Conservation (phyloP, 345 rosid genomes). For the Xanthoceras sorbifolium region DNA sequence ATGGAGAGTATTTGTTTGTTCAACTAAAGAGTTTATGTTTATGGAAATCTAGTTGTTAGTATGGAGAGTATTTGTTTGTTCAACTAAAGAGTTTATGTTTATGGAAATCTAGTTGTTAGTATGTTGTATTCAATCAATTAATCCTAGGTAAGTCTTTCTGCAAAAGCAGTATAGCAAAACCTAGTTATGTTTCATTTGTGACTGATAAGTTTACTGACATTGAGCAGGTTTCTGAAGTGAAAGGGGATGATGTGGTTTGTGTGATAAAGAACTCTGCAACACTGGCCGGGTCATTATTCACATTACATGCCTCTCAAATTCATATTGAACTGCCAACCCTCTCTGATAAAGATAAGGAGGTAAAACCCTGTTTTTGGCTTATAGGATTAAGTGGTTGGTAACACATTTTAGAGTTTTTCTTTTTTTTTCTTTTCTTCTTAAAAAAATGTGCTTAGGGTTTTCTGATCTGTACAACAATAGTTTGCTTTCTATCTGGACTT, state of each 20-base stretch:
- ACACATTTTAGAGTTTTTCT: neutral
- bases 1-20: neutral
- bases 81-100: neutral
- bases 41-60: neutral
- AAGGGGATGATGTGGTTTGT: constrained; percentile 83
- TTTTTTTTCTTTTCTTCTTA: neutral
- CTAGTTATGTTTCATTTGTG: neutral
- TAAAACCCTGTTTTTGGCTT: constrained; percentile 20
- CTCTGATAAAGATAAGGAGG: constrained; percentile 90
- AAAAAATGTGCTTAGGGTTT: neutral
- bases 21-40: neutral
- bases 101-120: neutral
- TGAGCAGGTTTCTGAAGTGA: constrained; percentile 77
- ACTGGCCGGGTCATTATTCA: constrained; percentile 83
- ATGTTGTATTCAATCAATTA: neutral
- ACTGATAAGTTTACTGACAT: constrained; percentile 22
- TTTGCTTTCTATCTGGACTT: neutral
- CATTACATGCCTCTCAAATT: constrained; percentile 86
- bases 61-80: too few species aligned
- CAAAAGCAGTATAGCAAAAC: neutral
- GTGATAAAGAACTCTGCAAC: constrained; percentile 86
- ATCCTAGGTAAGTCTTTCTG: neutral
- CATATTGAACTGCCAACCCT: constrained; percentile 88
- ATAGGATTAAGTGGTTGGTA: neutral
- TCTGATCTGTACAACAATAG: neutral